Conservation (phyloP, 176 grass and related monocot species). For the Carex scoparia region DNA sequence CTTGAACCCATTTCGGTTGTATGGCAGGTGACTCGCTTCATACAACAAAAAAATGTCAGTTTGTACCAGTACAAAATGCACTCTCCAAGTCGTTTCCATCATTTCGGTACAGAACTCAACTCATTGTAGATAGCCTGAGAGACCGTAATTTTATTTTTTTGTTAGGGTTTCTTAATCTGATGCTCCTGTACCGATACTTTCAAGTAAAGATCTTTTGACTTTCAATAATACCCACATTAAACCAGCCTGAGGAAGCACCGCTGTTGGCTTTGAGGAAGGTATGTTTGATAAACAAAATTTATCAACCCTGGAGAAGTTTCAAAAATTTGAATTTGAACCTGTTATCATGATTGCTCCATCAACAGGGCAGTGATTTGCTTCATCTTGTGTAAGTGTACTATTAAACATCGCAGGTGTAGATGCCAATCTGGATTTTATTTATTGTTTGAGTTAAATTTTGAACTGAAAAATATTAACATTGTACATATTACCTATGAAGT, state of each 20-base stretch:
- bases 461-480: not conserved
- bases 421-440: slow-evolving; percentile 64
- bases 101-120: too few species aligned
- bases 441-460: not conserved
- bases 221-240: not conserved
- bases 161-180: too few species aligned
- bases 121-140: not conserved
- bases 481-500: not conserved
- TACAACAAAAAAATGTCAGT: slow-evolving; percentile 29
- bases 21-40: slow-evolving; percentile 94
- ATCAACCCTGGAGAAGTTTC: not conserved
- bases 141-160: not conserved
- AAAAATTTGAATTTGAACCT: slow-evolving; percentile 42
- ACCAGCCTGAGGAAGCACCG: not conserved
- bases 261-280: not conserved
- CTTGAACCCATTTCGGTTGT: slow-evolving; percentile 95
- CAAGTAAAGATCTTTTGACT: not conserved
- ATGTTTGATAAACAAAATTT: not conserved
- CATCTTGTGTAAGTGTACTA: slow-evolving; percentile 82
- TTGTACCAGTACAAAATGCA: not conserved
- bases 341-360: slow-evolving; percentile 99
- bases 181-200: not conserved
- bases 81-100: not conserved
- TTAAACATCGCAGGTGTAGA: slow-evolving; percentile 99
- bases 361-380: slow-evolving; percentile 56